Evolutionary conservation across 176 grass and related monocot genomes (phyloP).

Genomic region (Panicum miliaceum): DNA sequence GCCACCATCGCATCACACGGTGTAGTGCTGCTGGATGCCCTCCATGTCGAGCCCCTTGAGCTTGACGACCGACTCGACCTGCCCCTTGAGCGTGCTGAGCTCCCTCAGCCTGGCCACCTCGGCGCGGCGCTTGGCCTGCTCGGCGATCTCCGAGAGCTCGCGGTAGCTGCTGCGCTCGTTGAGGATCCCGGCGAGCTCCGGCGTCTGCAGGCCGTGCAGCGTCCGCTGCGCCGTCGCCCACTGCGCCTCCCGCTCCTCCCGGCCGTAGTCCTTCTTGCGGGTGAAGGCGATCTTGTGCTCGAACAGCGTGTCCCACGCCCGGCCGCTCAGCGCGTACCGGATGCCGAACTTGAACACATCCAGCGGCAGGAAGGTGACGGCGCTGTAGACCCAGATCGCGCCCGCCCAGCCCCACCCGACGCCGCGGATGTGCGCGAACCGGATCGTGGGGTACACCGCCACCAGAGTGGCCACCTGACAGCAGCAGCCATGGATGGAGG

Average conservation of each 20-base stretch:
- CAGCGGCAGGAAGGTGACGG: slow-evolving; percentile 75
- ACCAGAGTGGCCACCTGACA: slow-evolving; percentile 70
- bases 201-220: slow-evolving; percentile 74
- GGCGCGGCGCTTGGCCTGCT: slow-evolving; percentile 95
- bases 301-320: slow-evolving; percentile 87
- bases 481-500: background rate
- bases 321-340: slow-evolving; percentile 83
- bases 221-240: slow-evolving; percentile 96
- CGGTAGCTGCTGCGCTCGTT: slow-evolving; percentile 67
- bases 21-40: slow-evolving; percentile 73
- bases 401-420: slow-evolving; percentile 95
- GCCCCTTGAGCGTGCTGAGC: slow-evolving; percentile 70
- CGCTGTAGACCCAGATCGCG: slow-evolving; percentile 94
- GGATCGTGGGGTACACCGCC: slow-evolving; percentile 65
- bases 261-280: slow-evolving; percentile 90
- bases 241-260: slow-evolving; percentile 83
- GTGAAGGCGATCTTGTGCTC: slow-evolving; percentile 90
- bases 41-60: slow-evolving; percentile 85
- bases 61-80: slow-evolving; percentile 73
- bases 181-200: slow-evolving; percentile 38
- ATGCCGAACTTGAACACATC: slow-evolving; percentile 87
- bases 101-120: slow-evolving; percentile 90
- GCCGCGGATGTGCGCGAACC: slow-evolving; percentile 68
- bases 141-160: slow-evolving; percentile 89
- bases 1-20: slow-evolving; percentile 45